Evolutionary conservation across 805 yeast species (phyloP), one percentile per base, ranked within the genome.

Genomic region (Metschnikowia koreensis): DNA sequence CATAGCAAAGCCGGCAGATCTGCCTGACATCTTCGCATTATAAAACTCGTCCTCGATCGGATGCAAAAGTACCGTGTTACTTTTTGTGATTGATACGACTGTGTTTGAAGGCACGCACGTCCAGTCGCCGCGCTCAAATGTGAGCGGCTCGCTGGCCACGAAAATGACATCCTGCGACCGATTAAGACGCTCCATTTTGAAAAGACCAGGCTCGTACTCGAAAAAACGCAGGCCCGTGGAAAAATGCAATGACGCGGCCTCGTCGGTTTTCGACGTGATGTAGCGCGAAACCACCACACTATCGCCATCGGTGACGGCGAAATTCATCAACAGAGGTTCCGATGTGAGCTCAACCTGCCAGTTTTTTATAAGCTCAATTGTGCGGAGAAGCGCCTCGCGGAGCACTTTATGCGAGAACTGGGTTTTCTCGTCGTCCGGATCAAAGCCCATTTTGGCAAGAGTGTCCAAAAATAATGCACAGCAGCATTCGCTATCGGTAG

Each of bases 51-150:
- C 98, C 44, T 79, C 73, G 40, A 94, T 88, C 1, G 99, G 99
- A 66, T 92, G 96, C 71, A 94, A 72, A 44, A 94, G 73, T 3
- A 94, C 94, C 1, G 96, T 89, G 66, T 92, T 96, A 50, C 67
- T 68, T 50, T 83, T 84, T 57, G 83, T 84, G 53, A 94, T 83
- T 0, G 97, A 88, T 13, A 94, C 67, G 0, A 86, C 74, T 3
- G 97, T 87, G 66, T 94, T 94, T 1, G 98, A 87, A 1, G 98
- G 98, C 0, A 94, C 96, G 3, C 97, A 86, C 47, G 93, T 88
- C 99, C 99, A 94, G 69, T 94, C 99, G 38, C 92, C 93, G 50
- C 99, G 75, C 71, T 94, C 98, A 67, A 94, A 94, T 0, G 99
- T 94, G 51, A 94, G 76, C 0, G 99, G 99, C 65, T 94, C 99